Evolutionary conservation across 2,329 filamentous ascomycete species (phyloP).

Genomic region (Venturia effusa): DNA sequence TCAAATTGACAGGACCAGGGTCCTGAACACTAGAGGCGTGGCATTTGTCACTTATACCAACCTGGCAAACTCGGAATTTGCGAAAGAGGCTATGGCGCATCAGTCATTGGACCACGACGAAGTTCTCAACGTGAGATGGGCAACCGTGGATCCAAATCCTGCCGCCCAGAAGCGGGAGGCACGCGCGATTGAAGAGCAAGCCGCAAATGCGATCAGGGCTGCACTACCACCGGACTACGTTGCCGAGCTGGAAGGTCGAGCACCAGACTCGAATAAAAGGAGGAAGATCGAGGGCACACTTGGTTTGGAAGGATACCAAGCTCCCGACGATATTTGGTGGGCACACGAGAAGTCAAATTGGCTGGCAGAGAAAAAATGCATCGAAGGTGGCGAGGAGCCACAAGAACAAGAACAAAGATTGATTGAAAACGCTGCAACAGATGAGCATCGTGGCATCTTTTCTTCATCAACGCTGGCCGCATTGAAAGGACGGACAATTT

Average conservation of each 20-base stretch:
- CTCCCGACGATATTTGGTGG: slow-evolving; percentile 89
- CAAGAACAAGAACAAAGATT: slow-evolving; percentile 38
- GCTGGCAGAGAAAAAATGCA: slow-evolving; percentile 50
- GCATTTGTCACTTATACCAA: slow-evolving; percentile 93
- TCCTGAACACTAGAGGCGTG: slow-evolving; percentile 80
- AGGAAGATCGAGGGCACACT: slow-evolving; percentile 84
- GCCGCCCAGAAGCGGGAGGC: slow-evolving; percentile 89
- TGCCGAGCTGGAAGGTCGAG: slow-evolving; percentile 84
- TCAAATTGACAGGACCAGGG: slow-evolving; percentile 75
- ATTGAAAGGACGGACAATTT: slow-evolving; percentile 45
- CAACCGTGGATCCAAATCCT: slow-evolving; percentile 91
- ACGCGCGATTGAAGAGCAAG: slow-evolving; percentile 83
- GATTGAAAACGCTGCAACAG: slow-evolving; percentile 34
- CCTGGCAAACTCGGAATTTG: slow-evolving; percentile 42
- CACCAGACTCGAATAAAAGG: slow-evolving; percentile 76
- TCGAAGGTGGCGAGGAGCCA: slow-evolving; percentile 19
- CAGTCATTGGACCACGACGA: slow-evolving; percentile 86
- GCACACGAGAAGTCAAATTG: slow-evolving; percentile 61
- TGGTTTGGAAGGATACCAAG: slow-evolving; percentile 82
- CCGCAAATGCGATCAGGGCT: slow-evolving; percentile 80
- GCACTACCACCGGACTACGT: slow-evolving; percentile 85
- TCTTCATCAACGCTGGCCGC: slow-evolving; percentile 74
- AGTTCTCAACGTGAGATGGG: slow-evolving; percentile 92
- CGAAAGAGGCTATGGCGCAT: slow-evolving; percentile 84
- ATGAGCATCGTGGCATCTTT: slow-evolving; percentile 55